Evolutionary conservation across 352 stramenopile species (phyloP).

Genomic region (Peronosclerospora sorghi): DNA sequence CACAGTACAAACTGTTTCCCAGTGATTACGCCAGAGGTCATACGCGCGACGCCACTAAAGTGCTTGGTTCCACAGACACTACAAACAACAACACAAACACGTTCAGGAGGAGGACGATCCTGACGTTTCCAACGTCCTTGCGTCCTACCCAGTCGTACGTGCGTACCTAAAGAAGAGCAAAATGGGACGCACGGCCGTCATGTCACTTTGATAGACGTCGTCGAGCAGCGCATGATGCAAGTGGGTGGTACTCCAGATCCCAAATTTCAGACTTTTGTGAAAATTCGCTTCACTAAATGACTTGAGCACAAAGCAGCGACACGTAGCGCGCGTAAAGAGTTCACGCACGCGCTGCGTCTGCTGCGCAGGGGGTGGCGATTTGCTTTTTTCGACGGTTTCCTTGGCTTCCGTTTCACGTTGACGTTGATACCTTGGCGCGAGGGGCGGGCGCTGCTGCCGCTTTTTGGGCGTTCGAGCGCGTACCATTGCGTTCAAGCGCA

Average conservation of each 20-base stretch:
- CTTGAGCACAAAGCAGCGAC: constrained; percentile 77
- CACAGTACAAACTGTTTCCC: constrained; percentile 54
- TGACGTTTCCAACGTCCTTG: no score
- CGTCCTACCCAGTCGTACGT: no score
- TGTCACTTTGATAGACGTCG: constrained; percentile 57
- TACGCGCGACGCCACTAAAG: constrained; percentile 67
- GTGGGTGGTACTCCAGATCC: constrained; percentile 68
- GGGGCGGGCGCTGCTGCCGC: no score
- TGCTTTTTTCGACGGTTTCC: no score
- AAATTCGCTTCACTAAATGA: constrained; percentile 80
- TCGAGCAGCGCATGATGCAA: constrained; percentile 57
- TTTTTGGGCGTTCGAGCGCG: no score
- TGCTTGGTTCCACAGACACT: constrained; percentile 69
- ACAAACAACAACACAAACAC: neutral
- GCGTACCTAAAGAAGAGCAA: constrained; percentile 70
- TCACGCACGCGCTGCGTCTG: constrained; percentile 35
- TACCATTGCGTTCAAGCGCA: no score
- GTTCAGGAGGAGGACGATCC: neutral
- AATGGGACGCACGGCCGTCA: constrained; percentile 49
- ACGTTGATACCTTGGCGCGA: no score
- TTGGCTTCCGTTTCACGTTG: no score
- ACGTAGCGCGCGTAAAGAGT: constrained; percentile 47
- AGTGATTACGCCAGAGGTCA: constrained; percentile 49
- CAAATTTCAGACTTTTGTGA: constrained; percentile 80
- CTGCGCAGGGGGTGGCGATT: no score